Evolutionary conservation across 1,284 basidiomycete genomes (phyloP).

Genomic region (Amylostereum areolatum): DNA sequence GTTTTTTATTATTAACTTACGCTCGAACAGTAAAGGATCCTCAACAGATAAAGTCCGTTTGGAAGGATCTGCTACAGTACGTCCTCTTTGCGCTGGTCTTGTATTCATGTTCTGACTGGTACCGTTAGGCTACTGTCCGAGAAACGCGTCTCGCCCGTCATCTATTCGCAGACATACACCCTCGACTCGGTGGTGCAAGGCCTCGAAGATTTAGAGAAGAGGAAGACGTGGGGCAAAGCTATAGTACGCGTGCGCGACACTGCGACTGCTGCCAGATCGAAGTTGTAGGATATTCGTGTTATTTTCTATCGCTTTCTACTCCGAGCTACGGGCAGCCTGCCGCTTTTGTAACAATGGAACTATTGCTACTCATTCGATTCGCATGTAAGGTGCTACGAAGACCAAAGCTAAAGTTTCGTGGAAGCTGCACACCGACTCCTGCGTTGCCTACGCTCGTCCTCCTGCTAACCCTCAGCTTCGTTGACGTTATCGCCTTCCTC

Average conservation of each 20-base stretch:
- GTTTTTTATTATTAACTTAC: background rate
- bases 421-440: no score
- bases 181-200: conserved; percentile 59
- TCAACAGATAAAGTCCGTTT: conserved; percentile 59
- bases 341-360: no score
- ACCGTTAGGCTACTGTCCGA: conserved; percentile 56
- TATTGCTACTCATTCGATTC: no score
- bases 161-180: conserved; percentile 68
- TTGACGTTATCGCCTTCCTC: no score
- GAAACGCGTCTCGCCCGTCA: conserved; percentile 64
- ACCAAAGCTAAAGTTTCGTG: no score
- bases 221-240: conserved; percentile 93
- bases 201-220: conserved; percentile 64
- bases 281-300: no score
- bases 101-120: conserved; percentile 1
- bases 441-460: no score
- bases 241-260: conserved; percentile 57
- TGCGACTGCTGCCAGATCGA: no score
- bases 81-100: conserved; percentile 16
- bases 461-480: no score
- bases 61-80: conserved; percentile 68
- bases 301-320: no score
- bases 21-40: conserved; percentile 58
- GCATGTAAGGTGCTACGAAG: no score
- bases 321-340: no score